Conservation (phyloP, 164 flowering plant genomes). For the Vitis vinifera region ASM3070453v1 NC_081813.1:3357001-3357500, state of each 20-base stretch:
- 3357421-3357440: not conserved
- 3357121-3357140: slow-evolving; percentile 30
- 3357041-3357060: not conserved
- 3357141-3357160: slow-evolving; percentile 24
- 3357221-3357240: not conserved
- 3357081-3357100: slow-evolving; percentile 24
- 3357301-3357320: slow-evolving; percentile 24
- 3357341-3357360: slow-evolving; percentile 34
- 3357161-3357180: not conserved
- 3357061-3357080: slow-evolving; percentile 34
- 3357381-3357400: not conserved
- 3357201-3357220: too few species aligned
- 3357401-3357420: not conserved
- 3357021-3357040: not conserved
- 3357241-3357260: too few species aligned
- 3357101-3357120: slow-evolving; percentile 19
- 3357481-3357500: not conserved
- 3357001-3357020: not conserved
- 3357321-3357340: slow-evolving; percentile 26
- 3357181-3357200: not conserved
- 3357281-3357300: not conserved
- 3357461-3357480: slow-evolving; percentile 25
- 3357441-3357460: slow-evolving; percentile 35
- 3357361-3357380: not conserved
- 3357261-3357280: not conserved